Evolutionary conservation across 768 basidiomycete genomes (phyloP).

Genomic region (Leucosporidium creatinivorum): DNA sequence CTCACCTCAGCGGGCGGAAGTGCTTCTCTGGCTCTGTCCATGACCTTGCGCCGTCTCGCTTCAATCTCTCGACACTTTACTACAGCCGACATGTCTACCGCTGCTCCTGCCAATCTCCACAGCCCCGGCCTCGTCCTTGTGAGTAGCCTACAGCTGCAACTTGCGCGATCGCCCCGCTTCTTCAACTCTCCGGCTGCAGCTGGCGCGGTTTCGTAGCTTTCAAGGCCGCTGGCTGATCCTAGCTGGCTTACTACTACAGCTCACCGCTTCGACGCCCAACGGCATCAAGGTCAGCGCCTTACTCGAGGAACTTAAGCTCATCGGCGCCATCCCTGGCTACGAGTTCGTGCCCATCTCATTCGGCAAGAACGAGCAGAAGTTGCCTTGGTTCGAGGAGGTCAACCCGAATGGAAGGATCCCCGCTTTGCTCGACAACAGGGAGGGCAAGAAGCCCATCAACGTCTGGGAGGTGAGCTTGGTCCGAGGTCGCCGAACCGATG

Average conservation of each 20-base stretch:
- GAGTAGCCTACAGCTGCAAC: too few relatives aligned
- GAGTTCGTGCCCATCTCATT: conserved; percentile 20
- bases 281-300: conserved; percentile 3
- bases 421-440: conserved; percentile 30
- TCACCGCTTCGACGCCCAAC: neutral
- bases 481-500: neutral
- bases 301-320: conserved; percentile 34
- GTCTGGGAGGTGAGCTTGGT: conserved; percentile 32
- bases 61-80: too few relatives aligned
- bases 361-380: conserved; percentile 28
- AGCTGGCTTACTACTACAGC: neutral
- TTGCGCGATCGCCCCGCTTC: too few relatives aligned
- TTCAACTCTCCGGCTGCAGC: too few relatives aligned
- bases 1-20: too few relatives aligned
- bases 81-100: too few relatives aligned
- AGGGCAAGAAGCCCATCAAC: conserved; percentile 25
- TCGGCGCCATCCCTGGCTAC: conserved; percentile 19
- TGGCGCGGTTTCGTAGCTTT: too few relatives aligned
- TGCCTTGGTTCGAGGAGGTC: conserved; percentile 18
- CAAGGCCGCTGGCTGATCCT: neutral
- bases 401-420: conserved; percentile 30
- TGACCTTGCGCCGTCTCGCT: too few relatives aligned
- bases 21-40: too few relatives aligned
- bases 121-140: too few relatives aligned
- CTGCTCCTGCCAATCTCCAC: too few relatives aligned